Base-by-base conservation (phyloP, 2,329 filamentous ascomycete genomes). In the Rhytidhysteron rufulum region DNA sequence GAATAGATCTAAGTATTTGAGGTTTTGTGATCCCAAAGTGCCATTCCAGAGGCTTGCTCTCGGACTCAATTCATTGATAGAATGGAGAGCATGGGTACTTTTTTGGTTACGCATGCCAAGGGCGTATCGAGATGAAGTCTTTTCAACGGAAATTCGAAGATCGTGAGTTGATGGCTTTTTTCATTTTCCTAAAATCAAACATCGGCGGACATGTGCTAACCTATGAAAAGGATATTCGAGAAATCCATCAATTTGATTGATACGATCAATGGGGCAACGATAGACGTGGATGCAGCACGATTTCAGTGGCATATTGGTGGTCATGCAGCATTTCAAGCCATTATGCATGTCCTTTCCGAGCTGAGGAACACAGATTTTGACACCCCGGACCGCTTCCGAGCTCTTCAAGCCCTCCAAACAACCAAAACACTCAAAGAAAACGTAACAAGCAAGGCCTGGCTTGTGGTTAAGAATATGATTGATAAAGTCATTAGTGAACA, bases 101-200 rank as follows among this genome's bases (percentile, higher is more conserved):
- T 66, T 66, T 44, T 66, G 63, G 63, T 55, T 65, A 15, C 55
- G 63, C 15, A 64, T 66, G 52, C 63, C 63, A 2, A 53, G 62
- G 18, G 58, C 55, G 13, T 64, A 63, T 35, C 56, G 62, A 24
- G 61, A 64, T 31, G 44, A 55, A 6, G 59, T 64, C n/a, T 63
- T 65, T 37, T 57, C 60, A 2, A 51, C 51, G 9, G 58, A 63
- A 5, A 57, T 64, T 21, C 54, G 62, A 11, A 57, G 51, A 49
- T 61, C 55, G 62, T 65, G 46, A 35, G 62, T 54, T 22, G 19
- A n/a, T 9, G 18, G n/a, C 15, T 7, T 19, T 7, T 15, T 33
- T 15, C 15, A 15, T 8, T 8, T 27, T 27, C 31, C n/a, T 15
- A 7, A 7, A 7, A 19, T 15, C 8, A 33, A 8, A 15, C 15